Percentiles rank a stretch among this genome's conserved stretches.
Evolutionary conservation across 164 flowering plant genomes (phyloP).

Genomic region (Chimonanthus praecox): DNA sequence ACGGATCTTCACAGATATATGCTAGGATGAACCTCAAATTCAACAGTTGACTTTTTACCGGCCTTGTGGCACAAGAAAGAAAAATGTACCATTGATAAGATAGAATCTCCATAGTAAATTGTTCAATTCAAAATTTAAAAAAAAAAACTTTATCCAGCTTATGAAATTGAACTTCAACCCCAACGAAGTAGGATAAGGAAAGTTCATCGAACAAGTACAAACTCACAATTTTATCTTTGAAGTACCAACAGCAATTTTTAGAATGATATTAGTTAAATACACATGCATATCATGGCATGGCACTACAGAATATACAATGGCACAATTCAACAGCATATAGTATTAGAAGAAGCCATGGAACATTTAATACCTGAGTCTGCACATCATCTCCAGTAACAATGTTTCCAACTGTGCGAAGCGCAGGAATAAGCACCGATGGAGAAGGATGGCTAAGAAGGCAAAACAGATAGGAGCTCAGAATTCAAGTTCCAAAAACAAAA

Average conservation of each 20-base stretch:
- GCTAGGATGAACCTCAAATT: neutral
- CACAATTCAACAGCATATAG: neutral
- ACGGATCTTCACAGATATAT: no score
- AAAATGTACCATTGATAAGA: neutral
- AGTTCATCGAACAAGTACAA: neutral
- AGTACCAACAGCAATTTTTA: no score
- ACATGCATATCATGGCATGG: neutral
- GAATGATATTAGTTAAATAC: no score
- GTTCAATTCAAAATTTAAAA: neutral
- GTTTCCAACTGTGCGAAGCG: conserved; percentile 71
- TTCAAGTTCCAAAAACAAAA: conserved; percentile 19
- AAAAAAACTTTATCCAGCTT: neutral
- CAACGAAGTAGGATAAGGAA: neutral
- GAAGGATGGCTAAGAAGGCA: conserved; percentile 64
- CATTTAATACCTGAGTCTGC: conserved; percentile 72
- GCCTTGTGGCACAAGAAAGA: neutral
- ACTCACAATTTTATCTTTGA: no score
- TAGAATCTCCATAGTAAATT: neutral
- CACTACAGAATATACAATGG: neutral
- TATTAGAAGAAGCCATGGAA: no score
- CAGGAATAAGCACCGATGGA: conserved; percentile 78
- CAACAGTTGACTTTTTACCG: neutral
- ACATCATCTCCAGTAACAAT: conserved; percentile 88
- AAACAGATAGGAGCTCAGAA: neutral
- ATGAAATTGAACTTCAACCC: neutral